Base-by-base conservation (phyloP, 2,329 filamentous ascomycete species). In the Colletotrichum lindemuthianum region DNA sequence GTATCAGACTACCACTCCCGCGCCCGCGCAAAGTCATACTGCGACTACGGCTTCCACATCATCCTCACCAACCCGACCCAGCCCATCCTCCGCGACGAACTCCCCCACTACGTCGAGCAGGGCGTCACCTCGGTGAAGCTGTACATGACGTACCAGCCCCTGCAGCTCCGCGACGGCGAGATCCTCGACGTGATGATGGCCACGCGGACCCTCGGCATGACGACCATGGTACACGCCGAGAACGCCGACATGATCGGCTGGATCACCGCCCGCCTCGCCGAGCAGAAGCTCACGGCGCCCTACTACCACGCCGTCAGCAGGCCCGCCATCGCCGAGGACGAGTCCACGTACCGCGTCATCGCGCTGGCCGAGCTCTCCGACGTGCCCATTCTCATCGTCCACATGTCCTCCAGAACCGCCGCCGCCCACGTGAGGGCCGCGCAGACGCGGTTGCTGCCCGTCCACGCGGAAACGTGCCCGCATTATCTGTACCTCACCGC, bases 41-140 rank as follows among this genome's bases (percentile, higher is more conserved):
- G 82, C 67, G 86, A 88, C 72, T 88, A 88, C 70, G 81, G 82
- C 2, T 84, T 86, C 66, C 85, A 88, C 68, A 73, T 84, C 60
- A 79, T 85, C 37, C 74, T 85, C 37, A 77, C 79, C 0, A 82
- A 84, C 63, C 81, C 82, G 0, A 78, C 73, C 1, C 68, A 72
- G 1, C 56, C 73, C 9, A 79, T 81, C 10, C 73, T 84, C 1
- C 71, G 73, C 2, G 81, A 84, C 67, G 54, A 65, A 8, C 51
- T 60, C 13, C 60, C 54, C 1, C 69, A 82, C 32, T 74, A 74
- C 0, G 68, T 72, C 0, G 65, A 80, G 32, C 63, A 74, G 8
- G 82, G 82, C 11, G 78, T 84, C 58, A 81, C 81, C 4, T 79
- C 76, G 6, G 74, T 84, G 41, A 85, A 85, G 70, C 75, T 85